Percentiles rank a stretch among this genome's conserved stretches.
phyloP scores from a whole-genome alignment of 2,329 filamentous ascomycete species.

The Venturia pyrina region DNA sequence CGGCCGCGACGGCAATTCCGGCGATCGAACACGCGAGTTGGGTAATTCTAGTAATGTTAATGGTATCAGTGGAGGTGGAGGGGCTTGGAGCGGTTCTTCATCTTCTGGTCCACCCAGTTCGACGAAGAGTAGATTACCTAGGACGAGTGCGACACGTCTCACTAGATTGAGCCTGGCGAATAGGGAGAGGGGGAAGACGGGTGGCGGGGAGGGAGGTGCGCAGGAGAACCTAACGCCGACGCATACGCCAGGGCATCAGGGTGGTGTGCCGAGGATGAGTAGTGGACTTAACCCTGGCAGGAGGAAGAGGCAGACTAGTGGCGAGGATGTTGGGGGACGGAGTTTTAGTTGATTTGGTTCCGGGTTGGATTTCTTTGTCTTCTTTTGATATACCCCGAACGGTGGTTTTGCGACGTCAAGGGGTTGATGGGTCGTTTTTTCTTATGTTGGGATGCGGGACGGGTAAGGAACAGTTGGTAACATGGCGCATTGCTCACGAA shows the following conservation, averaged over 20 bases:
- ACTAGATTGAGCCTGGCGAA: slow-evolving; percentile 20
- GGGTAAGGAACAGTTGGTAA: neutral
- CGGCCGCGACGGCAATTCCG: slow-evolving; percentile 15
- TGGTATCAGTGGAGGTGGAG: neutral
- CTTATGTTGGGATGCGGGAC: neutral
- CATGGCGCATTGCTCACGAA: neutral
- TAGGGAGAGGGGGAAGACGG: slow-evolving; percentile 7
- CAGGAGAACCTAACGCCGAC: slow-evolving; percentile 20
- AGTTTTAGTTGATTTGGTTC: neutral
- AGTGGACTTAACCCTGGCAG: slow-evolving; percentile 9
- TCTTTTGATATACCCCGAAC: neutral
- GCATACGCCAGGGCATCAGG: slow-evolving; percentile 15
- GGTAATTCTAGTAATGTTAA: neutral
- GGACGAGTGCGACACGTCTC: slow-evolving; percentile 16
- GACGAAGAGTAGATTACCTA: slow-evolving; percentile 17
- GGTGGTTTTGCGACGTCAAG: neutral
- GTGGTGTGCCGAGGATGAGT: slow-evolving; percentile 10
- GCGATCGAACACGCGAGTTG: slow-evolving; percentile 9
- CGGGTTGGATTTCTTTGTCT: neutral
- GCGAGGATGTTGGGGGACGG: neutral
- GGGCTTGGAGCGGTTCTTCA: neutral
- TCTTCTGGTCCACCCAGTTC: slow-evolving; percentile 8
- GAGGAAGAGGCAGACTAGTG: slow-evolving; percentile 9
- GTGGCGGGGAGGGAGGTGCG: slow-evolving; percentile 11
- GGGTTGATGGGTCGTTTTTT: neutral